phyloP scores from a whole-genome alignment of 805 yeast genomes.

The Barnettozyma sp. region DNA sequence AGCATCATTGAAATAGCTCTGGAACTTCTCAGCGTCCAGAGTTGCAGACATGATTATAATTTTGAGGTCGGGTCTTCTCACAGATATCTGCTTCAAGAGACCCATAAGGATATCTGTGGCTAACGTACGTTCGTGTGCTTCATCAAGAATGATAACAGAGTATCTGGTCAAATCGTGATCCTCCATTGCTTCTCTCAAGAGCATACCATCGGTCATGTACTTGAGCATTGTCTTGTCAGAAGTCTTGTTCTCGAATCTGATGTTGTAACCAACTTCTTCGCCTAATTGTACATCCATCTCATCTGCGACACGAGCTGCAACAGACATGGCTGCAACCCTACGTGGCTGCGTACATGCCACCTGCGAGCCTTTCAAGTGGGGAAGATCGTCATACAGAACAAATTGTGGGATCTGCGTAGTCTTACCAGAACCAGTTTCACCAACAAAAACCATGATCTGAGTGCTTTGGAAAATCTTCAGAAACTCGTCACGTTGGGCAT shows the following conservation, averaged over 20 bases:
- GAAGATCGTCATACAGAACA: conserved; percentile 84
- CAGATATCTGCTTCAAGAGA: conserved; percentile 71
- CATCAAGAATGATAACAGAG: conserved; percentile 90
- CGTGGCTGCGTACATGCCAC: conserved; percentile 97
- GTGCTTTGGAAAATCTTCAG: conserved; percentile 74
- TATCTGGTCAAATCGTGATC: conserved; percentile 77
- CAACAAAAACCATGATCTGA: conserved; percentile 96
- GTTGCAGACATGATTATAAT: conserved; percentile 97
- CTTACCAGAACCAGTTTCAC: conserved; percentile 99
- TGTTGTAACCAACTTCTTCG: conserved; percentile 90
- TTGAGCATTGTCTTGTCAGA: conserved; percentile 73
- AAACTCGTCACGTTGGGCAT: conserved; percentile 87
- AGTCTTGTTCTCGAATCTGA: conserved; percentile 90
- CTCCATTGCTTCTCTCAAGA: conserved; percentile 94
- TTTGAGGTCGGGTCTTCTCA: conserved; percentile 80
- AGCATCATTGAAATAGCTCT: conserved; percentile 80
- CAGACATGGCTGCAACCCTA: conserved; percentile 98
- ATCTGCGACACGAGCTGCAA: conserved; percentile 94
- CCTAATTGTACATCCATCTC: conserved; percentile 94
- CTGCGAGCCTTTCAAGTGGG: conserved; percentile 74
- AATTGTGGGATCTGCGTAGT: conserved; percentile 98
- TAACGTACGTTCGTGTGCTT: conserved; percentile 96
- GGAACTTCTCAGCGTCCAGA: conserved; percentile 93
- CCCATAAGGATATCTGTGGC: conserved; percentile 98
- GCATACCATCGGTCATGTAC: conserved; percentile 99